These are phyloP conservation scores for Zelopaecilomyces penicillatus DNA, from an alignment of 2,329 filamentous ascomycete species.

Conservation along the genomic window DNA sequence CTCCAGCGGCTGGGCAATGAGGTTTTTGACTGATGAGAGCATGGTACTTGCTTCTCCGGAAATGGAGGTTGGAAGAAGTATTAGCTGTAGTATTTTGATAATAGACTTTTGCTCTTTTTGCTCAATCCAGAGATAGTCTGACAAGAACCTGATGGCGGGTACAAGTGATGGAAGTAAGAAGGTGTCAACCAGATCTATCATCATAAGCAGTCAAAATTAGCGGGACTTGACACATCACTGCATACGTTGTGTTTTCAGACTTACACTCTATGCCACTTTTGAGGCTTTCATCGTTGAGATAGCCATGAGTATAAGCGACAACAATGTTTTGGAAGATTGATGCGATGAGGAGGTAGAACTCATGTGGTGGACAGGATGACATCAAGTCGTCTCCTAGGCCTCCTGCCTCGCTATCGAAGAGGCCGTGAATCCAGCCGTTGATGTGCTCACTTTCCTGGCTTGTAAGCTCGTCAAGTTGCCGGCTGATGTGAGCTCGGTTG, in stretches of 20 bases:
- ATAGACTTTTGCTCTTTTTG: conserved; percentile 59
- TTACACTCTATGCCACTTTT: conserved; percentile 69
- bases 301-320: conserved; percentile 56
- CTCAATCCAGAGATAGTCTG: conserved; percentile 60
- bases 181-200: conserved; percentile 63
- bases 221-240: background rate
- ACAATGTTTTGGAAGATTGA: conserved; percentile 70
- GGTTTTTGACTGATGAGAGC: conserved; percentile 62
- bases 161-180: conserved; percentile 74
- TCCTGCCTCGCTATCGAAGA: conserved; percentile 66
- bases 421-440: conserved; percentile 65
- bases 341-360: conserved; percentile 72
- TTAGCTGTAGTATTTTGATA: conserved; percentile 62
- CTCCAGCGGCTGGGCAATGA: conserved; percentile 61
- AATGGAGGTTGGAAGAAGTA: conserved; percentile 61
- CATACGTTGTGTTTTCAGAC: conserved; percentile 17
- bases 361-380: conserved; percentile 71
- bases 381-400: conserved; percentile 73
- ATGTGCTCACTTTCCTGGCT: conserved; percentile 59
- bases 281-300: conserved; percentile 59
- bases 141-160: conserved; percentile 63
- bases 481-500: conserved; percentile 48
- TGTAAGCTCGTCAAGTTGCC: conserved; percentile 50
- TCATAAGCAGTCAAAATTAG: background rate
- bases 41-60: conserved; percentile 64